Evolutionary conservation across 441 rosid species (phyloP).

Genomic region (Arabidopsis lyrata): DNA sequence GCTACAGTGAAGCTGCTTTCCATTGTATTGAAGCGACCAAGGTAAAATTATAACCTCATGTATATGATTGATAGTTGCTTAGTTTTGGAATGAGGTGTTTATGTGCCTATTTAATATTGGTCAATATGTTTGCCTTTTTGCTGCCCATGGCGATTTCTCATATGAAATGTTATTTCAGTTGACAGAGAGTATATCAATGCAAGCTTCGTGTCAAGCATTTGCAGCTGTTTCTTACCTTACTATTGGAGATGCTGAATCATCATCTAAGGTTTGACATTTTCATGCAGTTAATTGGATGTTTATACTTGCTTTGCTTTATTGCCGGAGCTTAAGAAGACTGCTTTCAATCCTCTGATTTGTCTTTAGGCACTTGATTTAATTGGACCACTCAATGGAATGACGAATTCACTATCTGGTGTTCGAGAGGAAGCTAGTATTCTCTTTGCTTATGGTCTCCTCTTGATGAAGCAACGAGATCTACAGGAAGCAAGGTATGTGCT

Average conservation of each 20-base stretch:
- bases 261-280: slow-evolving; percentile 69
- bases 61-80: slow-evolving; percentile 9
- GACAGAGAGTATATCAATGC: slow-evolving; percentile 86
- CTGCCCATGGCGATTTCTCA: slow-evolving; percentile 9
- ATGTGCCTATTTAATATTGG: not conserved
- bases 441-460: slow-evolving; percentile 88
- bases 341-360: slow-evolving; percentile 31
- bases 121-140: slow-evolving; percentile 4
- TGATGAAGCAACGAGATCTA: slow-evolving; percentile 94
- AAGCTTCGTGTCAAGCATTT: slow-evolving; percentile 90
- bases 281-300: slow-evolving; percentile 32
- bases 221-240: slow-evolving; percentile 94
- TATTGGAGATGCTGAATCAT: slow-evolving; percentile 93
- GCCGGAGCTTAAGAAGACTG: slow-evolving; percentile 18
- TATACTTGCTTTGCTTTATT: slow-evolving; percentile 23
- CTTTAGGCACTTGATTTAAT: slow-evolving; percentile 91
- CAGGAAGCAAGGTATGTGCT: slow-evolving; percentile 84
- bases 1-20: slow-evolving; percentile 91
- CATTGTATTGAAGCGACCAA: slow-evolving; percentile 91
- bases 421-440: slow-evolving; percentile 91
- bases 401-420: slow-evolving; percentile 84
- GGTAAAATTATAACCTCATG: slow-evolving; percentile 47
- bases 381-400: slow-evolving; percentile 82
- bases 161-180: slow-evolving; percentile 55
- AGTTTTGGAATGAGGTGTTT: slow-evolving; percentile 14